phyloP scores from a whole-genome alignment of 306 rosid species.

The Dryas octopetala region DNA sequence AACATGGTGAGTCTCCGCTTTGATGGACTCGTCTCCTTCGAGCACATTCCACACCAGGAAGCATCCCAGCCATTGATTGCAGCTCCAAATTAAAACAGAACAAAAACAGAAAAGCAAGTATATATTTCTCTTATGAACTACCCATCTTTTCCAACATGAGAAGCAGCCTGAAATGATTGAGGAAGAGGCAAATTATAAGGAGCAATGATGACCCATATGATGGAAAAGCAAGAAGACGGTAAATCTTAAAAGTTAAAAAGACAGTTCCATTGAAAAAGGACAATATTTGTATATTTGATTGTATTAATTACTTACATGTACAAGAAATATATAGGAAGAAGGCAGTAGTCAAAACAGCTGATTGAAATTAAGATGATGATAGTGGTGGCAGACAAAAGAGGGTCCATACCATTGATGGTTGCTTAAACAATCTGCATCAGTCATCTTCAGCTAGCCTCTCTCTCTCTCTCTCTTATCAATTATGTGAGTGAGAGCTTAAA shows the following conservation, averaged over 20 bases:
- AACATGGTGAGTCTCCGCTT: slow-evolving; percentile 39
- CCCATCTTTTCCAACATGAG: not conserved
- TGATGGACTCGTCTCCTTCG: slow-evolving; percentile 71
- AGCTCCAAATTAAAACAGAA: not conserved
- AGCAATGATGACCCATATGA: not conserved
- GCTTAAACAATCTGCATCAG: slow-evolving; percentile 8
- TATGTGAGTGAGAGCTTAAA: not conserved
- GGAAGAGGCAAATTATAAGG: no score
- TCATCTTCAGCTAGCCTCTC: not conserved
- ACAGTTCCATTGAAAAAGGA: no score
- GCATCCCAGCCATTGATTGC: slow-evolving; percentile 65
- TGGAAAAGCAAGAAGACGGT: not conserved
- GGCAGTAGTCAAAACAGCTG: not conserved
- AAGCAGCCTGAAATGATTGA: not conserved
- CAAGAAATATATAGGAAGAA: not conserved
- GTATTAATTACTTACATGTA: no score
- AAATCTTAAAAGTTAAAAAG: no score
- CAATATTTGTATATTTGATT: no score
- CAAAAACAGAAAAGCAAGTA: not conserved
- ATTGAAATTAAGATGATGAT: not conserved
- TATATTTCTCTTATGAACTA: not conserved
- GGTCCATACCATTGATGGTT: slow-evolving; percentile 31
- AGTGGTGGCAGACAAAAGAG: slow-evolving; percentile 31
- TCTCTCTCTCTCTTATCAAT: slow-evolving; percentile 12
- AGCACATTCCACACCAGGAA: slow-evolving; percentile 96